Evolutionary conservation across 1,284 basidiomycete genomes (phyloP).

Genomic region (Sanghuangporus sanghuang): DNA sequence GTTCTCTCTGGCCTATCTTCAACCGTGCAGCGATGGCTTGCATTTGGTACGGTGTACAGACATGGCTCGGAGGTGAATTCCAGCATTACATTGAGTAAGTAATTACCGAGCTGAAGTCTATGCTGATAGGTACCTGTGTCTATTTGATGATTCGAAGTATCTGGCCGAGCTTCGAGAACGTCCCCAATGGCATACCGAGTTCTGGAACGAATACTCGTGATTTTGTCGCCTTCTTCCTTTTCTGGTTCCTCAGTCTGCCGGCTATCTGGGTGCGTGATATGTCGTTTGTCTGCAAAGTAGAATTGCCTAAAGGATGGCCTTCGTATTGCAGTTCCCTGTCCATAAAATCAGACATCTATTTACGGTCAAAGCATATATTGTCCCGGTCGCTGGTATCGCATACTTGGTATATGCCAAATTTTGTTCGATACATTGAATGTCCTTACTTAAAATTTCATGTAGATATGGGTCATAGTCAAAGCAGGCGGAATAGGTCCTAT

Average conservation of each 20-base stretch:
- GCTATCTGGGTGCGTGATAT: slow-evolving; percentile 70
- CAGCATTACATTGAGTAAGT: neutral
- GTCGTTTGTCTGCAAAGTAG: slow-evolving; percentile 11
- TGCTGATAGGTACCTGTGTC: slow-evolving; percentile 33
- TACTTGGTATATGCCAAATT: slow-evolving; percentile 52
- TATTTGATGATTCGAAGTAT: slow-evolving; percentile 27
- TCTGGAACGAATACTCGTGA: slow-evolving; percentile 67
- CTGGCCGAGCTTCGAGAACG: slow-evolving; percentile 5
- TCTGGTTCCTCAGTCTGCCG: slow-evolving; percentile 78
- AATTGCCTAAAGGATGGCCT: neutral
- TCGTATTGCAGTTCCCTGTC: slow-evolving; percentile 20
- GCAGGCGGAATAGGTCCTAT: slow-evolving; percentile 82
- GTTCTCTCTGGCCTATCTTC: slow-evolving; percentile 78
- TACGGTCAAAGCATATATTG: slow-evolving; percentile 72
- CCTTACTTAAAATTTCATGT: neutral
- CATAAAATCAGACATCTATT: slow-evolving; percentile 67
- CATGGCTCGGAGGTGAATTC: slow-evolving; percentile 69
- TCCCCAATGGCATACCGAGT: slow-evolving; percentile 59
- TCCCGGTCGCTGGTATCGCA: slow-evolving; percentile 66
- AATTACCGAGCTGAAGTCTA: slow-evolving; percentile 12
- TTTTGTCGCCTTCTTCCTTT: slow-evolving; percentile 82
- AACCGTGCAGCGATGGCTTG: slow-evolving; percentile 77
- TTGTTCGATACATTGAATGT: neutral
- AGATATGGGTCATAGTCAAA: slow-evolving; percentile 67
- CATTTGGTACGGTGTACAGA: slow-evolving; percentile 79